phyloP scores from a whole-genome alignment of 2,329 filamentous ascomycete species.

The Verticillium dahliae region DNA sequence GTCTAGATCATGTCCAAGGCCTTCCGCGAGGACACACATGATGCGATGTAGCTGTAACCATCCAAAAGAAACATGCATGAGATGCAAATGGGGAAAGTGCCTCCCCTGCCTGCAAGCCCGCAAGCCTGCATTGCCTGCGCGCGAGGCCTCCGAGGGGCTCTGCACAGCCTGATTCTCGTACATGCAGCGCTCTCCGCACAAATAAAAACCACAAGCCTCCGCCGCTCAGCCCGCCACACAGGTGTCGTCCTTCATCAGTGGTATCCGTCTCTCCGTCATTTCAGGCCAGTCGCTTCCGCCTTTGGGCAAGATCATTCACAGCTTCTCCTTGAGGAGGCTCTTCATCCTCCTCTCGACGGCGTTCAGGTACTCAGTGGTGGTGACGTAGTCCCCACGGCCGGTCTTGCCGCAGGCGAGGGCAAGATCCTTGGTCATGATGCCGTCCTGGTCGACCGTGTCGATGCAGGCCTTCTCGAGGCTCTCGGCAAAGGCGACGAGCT shows the following conservation, averaged over 20 bases:
- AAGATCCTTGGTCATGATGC: conserved; percentile 98
- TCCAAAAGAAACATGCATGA: neutral
- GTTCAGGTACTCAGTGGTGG: conserved; percentile 83
- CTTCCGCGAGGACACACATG: neutral
- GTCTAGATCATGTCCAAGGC: neutral
- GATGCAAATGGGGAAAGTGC: neutral
- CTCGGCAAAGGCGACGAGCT: conserved; percentile 86
- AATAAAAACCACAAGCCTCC: neutral
- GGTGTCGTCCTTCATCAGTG: neutral
- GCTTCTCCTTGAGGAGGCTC: conserved; percentile 69
- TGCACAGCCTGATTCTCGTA: neutral
- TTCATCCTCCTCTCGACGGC: conserved; percentile 90
- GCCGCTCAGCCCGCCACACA: neutral
- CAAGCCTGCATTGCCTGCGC: neutral
- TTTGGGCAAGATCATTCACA: conserved; percentile 38
- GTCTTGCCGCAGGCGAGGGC: conserved; percentile 92
- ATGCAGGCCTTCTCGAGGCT: conserved; percentile 87
- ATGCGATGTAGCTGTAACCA: neutral
- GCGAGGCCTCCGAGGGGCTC: neutral
- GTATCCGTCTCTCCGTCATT: neutral
- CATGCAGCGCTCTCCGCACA: neutral
- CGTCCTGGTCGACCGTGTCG: conserved; percentile 87
- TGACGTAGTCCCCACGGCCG: conserved; percentile 78
- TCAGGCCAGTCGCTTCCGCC: neutral
- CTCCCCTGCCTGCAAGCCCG: neutral